phyloP scores from a whole-genome alignment of 441 rosid genomes.

The Aquilaria agallochum region DNA sequence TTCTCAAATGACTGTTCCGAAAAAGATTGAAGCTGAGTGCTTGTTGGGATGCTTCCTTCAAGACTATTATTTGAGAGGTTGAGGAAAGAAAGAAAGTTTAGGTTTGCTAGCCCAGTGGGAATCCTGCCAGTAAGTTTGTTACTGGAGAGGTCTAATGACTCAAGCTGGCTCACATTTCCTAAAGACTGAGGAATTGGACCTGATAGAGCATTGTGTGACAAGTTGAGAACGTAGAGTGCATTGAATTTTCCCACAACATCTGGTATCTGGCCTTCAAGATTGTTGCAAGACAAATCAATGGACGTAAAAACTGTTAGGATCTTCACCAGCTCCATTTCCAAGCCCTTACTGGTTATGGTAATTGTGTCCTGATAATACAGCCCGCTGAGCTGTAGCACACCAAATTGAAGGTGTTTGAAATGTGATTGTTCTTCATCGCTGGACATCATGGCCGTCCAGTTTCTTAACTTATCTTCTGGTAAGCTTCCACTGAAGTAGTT shows the following conservation, averaged over 20 bases:
- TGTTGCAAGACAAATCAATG: slow-evolving; percentile 39
- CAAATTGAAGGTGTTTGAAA: slow-evolving; percentile 18
- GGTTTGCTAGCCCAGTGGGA: slow-evolving; percentile 25
- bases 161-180: slow-evolving; percentile 23
- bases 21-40: slow-evolving; percentile 33
- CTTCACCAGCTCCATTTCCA: slow-evolving; percentile 32
- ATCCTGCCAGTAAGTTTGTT: slow-evolving; percentile 26
- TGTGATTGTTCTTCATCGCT: slow-evolving; percentile 5
- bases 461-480: slow-evolving; percentile 14
- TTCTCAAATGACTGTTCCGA: slow-evolving; percentile 19
- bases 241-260: slow-evolving; percentile 23
- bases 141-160: slow-evolving; percentile 38
- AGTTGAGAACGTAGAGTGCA: slow-evolving; percentile 28
- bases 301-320: slow-evolving; percentile 41
- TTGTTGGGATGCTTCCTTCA: slow-evolving; percentile 32
- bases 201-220: slow-evolving; percentile 24
- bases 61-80: slow-evolving; percentile 39
- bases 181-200: slow-evolving; percentile 24
- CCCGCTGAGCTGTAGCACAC: not conserved
- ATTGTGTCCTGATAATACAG: slow-evolving; percentile 35
- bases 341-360: slow-evolving; percentile 49
- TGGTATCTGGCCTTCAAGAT: slow-evolving; percentile 33
- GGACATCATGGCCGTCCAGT: slow-evolving; percentile 43
- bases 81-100: slow-evolving; percentile 32
- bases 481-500: slow-evolving; percentile 32